Evolutionary conservation across 768 basidiomycete species (phyloP).

Genomic region (Kwoniella sp.): DNA sequence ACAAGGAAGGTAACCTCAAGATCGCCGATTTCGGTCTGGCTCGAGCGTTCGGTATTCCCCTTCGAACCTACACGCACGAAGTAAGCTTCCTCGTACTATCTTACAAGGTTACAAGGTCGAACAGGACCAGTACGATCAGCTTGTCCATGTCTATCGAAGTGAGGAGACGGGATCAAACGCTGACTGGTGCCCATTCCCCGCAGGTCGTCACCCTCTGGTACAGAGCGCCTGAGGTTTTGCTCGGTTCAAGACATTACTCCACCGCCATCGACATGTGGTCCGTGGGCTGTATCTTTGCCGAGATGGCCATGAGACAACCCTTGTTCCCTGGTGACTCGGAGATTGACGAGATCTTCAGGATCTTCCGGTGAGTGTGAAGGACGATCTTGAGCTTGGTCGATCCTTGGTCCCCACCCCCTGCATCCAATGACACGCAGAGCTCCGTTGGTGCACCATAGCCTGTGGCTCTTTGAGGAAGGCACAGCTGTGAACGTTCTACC

Average conservation of each 20-base stretch:
- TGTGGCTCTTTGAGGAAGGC: conserved; percentile 3
- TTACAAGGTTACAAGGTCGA: no score
- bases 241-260: conserved; percentile 93
- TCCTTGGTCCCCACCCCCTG: no score
- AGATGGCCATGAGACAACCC: conserved; percentile 92
- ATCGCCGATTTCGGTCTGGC: conserved; percentile 96
- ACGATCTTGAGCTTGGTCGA: no score
- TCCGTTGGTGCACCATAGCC: not conserved
- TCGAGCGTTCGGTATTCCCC: conserved; percentile 94
- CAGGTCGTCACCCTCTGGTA: conserved; percentile 99
- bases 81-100: conserved; percentile 61
- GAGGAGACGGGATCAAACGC: no score
- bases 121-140: no score
- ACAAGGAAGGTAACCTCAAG: conserved; percentile 85
- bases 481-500: no score
- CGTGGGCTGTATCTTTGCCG: conserved; percentile 96
- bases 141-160: not conserved
- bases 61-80: conserved; percentile 99
- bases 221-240: conserved; percentile 93
- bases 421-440: not conserved
- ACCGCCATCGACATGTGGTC: conserved; percentile 99
- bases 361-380: conserved; percentile 88
- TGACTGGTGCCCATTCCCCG: not conserved
- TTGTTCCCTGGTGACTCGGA: conserved; percentile 99
- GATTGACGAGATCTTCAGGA: conserved; percentile 99